Evolutionary conservation across 805 yeast genomes (phyloP).

Genomic region (Metschnikowia shivogae): DNA sequence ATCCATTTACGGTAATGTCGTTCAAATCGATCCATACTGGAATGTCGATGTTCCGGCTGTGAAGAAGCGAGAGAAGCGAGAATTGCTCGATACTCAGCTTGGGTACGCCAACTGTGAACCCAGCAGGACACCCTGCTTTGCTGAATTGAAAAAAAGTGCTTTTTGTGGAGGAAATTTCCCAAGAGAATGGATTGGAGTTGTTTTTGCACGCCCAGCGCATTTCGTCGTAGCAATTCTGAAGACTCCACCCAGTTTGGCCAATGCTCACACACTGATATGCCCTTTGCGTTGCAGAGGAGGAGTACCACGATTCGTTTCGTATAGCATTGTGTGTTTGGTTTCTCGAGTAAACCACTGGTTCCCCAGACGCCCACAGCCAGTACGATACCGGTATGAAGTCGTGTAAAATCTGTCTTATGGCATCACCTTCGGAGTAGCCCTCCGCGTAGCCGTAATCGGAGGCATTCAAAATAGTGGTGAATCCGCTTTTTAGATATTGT

Average conservation of each 20-base stretch:
- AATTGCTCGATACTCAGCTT: conserved; percentile 34
- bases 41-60: conserved; percentile 18
- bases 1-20: conserved; percentile 64
- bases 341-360: conserved; percentile 22
- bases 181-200: conserved; percentile 32
- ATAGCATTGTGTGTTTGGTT: conserved; percentile 4
- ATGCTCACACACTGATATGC: conserved; percentile 43
- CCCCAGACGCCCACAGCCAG: conserved; percentile 74
- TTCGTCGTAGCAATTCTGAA: conserved; percentile 59
- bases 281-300: conserved; percentile 10
- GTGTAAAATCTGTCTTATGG: conserved; percentile 16
- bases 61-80: conserved; percentile 27
- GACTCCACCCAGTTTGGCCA: conserved; percentile 51
- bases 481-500: conserved; percentile 51
- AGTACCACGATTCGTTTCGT: conserved; percentile 10
- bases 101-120: conserved; percentile 30
- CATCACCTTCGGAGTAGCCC: conserved; percentile 17
- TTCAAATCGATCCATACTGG: conserved; percentile 80
- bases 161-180: conserved; percentile 34
- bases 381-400: conserved; percentile 29
- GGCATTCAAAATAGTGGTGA: conserved; percentile 57
- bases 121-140: conserved; percentile 30
- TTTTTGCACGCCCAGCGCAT: conserved; percentile 56
- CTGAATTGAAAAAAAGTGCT: conserved; percentile 43
- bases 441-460: conserved; percentile 14